phyloP scores from a whole-genome alignment of 768 basidiomycete species.

The Baorangia bicolor region DNA sequence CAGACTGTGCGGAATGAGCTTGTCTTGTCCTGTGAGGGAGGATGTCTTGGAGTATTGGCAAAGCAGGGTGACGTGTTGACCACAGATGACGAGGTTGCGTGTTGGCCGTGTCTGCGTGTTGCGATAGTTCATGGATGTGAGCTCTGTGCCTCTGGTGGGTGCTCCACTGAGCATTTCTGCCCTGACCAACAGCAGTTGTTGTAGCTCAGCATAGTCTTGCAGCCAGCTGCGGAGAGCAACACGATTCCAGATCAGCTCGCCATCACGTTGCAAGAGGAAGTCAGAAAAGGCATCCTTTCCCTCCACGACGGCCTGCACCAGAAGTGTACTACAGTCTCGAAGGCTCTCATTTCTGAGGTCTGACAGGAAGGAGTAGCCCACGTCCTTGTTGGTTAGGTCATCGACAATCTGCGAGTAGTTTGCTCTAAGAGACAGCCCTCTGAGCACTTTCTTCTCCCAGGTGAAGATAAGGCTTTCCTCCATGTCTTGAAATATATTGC shows the following conservation, averaged over 20 bases:
- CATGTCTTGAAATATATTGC: neutral
- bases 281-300: neutral
- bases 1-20: neutral
- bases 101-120: neutral
- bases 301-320: fast-evolving
- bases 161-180: slow-evolving; percentile 15
- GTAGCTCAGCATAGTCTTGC: slow-evolving; percentile 11
- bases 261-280: neutral
- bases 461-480: neutral
- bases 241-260: neutral
- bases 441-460: slow-evolving; percentile 19
- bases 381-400: slow-evolving; percentile 9
- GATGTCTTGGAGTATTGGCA: neutral
- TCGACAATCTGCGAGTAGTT: slow-evolving; percentile 22
- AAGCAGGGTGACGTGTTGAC: neutral
- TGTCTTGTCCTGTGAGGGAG: neutral
- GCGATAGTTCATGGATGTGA: neutral
- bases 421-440: slow-evolving; percentile 1
- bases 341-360: neutral
- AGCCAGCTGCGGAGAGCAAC: neutral
- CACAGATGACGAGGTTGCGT: neutral
- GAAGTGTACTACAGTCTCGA: neutral
- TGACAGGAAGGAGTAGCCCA: slow-evolving; percentile 1
- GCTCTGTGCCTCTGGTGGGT: slow-evolving; percentile 13
- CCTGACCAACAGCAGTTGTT: neutral